Evolutionary conservation across 169 alveolate species (phyloP).

Genomic region (Plasmodium cynomolgi): DNA sequence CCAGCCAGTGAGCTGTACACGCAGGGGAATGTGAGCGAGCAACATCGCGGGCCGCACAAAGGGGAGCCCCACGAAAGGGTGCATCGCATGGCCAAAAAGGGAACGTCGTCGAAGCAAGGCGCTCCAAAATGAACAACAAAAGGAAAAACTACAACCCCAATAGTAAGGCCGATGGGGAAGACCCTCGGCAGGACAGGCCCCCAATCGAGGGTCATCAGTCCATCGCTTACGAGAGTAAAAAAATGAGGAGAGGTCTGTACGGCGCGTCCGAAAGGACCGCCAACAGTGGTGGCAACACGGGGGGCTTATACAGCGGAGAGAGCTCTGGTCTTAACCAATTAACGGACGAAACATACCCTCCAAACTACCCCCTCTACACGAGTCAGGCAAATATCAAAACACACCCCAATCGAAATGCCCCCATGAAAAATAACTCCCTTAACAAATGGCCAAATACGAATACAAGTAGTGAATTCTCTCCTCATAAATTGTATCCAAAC

Average conservation of each 20-base stretch:
- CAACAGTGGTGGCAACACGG: background rate
- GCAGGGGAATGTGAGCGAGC: background rate
- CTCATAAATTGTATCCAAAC: background rate
- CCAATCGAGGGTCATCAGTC: background rate
- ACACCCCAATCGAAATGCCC: background rate
- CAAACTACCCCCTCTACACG: background rate
- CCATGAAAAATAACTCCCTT: background rate
- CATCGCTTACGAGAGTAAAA: background rate
- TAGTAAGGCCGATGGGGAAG: background rate
- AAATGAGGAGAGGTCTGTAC: background rate
- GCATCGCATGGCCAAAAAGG: background rate
- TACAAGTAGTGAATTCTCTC: background rate
- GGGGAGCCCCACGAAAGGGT: background rate
- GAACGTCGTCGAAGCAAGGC: background rate
- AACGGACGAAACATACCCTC: background rate
- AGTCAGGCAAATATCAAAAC: background rate
- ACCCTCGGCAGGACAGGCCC: background rate
- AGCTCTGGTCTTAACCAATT: background rate
- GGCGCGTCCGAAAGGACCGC: background rate
- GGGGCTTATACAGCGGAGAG: background rate
- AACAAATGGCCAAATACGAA: constrained; percentile 15
- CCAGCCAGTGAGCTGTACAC: background rate
- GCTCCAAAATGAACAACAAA: background rate
- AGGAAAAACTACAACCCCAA: background rate
- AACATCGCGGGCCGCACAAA: background rate